Base-by-base conservation (phyloP, 116 monocot species). In the Papilionanthe hybrid region DNA sequence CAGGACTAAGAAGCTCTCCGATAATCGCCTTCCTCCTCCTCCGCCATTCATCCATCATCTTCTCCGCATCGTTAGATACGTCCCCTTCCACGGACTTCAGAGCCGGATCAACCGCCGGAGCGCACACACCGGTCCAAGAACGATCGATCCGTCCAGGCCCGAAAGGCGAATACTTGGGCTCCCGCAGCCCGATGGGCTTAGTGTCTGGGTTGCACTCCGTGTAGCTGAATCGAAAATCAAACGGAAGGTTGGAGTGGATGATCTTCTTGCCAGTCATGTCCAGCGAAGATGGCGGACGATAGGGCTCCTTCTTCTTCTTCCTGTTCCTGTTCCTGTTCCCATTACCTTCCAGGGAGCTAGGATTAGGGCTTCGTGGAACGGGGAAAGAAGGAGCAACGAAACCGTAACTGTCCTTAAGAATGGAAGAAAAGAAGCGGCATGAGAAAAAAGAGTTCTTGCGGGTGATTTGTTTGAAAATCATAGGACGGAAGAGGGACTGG, bases 171-270 rank as follows among this genome's bases (percentile, higher is more conserved):
- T 92, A 97, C 83, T 88, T 94, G 49, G 97, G 94, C 77, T 94
- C 97, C 27, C 97, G 94, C 43, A 97, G 82, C 4, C 97, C 97
- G 73, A 97, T 91, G 30, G 94, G 97, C 86, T 88, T 89, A 55
- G 84, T 85, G n/a, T 12, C n/a, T 6, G 89, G 89, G 83, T 76
- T 86, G 86, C 94, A 91, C 87, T 97, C 97, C 9, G 92, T 97
- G 90, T 97, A 97, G 88, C 97, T 97, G 94, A 91, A 97, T 9
- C 94, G 94, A 82, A 97, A 97, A 72, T 97, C 94, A 82, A 97
- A 97, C 45, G 97, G 92, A 30, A 94, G 86, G 79, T 97, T 79
- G 72, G 97, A 97, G 79, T 84, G 90, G 45, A 91, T n/a, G 30
- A 86, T 82, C 67, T 76, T 79, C 76, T 74, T 76, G 53, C 88